These are phyloP conservation scores for Lasiodiplodia sp. DNA, from an alignment of 2,329 filamentous ascomycete species.

Conservation along the genomic window DNA sequence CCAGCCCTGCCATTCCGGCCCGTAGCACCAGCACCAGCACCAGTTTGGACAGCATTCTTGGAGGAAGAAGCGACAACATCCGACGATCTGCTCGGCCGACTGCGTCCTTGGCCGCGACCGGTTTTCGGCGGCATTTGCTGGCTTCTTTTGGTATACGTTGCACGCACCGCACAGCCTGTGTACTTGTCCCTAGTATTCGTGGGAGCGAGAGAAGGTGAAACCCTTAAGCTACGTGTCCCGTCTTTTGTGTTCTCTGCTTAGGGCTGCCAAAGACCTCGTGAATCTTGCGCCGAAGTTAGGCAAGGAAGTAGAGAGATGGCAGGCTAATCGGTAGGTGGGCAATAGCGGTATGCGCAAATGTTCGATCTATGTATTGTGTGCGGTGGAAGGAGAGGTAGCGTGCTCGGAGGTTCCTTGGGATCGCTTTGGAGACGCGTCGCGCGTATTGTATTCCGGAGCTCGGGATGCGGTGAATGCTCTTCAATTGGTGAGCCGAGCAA, in stretches of 20 bases:
- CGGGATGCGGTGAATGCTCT: background rate
- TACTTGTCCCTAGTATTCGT: background rate
- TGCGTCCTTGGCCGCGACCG: background rate
- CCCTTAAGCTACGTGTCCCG: background rate
- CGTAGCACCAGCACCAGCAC: no score
- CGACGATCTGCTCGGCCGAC: slow-evolving; percentile 13
- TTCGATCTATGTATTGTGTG: background rate
- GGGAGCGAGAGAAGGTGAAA: background rate
- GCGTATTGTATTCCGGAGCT: background rate
- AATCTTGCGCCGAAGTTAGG: background rate
- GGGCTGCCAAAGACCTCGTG: background rate
- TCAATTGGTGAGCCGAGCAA: background rate
- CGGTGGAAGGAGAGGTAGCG: background rate
- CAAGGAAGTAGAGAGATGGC: background rate
- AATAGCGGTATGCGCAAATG: background rate
- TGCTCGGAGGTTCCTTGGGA: background rate
- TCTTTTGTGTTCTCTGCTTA: background rate
- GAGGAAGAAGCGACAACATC: background rate
- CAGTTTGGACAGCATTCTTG: background rate
- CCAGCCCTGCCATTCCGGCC: background rate
- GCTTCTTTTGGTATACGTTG: background rate
- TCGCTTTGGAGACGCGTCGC: background rate
- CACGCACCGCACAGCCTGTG: background rate
- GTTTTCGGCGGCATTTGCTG: background rate
- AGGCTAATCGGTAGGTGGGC: background rate